Evolutionary conservation across 495 filamentous ascomycete species (phyloP).

Genomic region (Chaetomium cochliodes): DNA sequence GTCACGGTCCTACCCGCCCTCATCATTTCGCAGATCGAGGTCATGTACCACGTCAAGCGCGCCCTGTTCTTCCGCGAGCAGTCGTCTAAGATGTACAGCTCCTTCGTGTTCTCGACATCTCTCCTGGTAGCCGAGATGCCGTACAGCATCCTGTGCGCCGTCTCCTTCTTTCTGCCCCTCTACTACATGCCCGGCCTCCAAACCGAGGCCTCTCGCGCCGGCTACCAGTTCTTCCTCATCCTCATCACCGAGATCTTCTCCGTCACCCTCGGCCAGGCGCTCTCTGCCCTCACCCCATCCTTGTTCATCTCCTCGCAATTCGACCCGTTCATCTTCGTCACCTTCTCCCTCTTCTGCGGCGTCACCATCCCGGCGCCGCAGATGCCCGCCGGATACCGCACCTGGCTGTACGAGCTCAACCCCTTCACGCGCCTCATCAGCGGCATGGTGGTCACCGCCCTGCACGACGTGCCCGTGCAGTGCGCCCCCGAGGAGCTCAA

Average conservation of each 20-base stretch:
- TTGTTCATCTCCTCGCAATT: conserved; percentile 69
- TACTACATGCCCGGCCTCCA: conserved; percentile 72
- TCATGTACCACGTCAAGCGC: conserved; percentile 72
- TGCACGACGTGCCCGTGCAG: conserved; percentile 61
- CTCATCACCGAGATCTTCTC: conserved; percentile 74
- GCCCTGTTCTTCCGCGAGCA: conserved; percentile 77
- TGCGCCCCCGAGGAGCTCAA: conserved; percentile 60
- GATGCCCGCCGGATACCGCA: conserved; percentile 75
- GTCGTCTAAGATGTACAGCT: conserved; percentile 73
- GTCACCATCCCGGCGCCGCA: conserved; percentile 72
- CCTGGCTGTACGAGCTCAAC: conserved; percentile 78
- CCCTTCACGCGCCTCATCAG: conserved; percentile 81
- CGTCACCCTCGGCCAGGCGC: conserved; percentile 67
- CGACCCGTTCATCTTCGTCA: conserved; percentile 76
- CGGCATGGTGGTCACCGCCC: conserved; percentile 73
- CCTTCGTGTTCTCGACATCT: conserved; percentile 66
- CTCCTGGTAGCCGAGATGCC: conserved; percentile 76
- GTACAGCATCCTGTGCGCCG: conserved; percentile 70
- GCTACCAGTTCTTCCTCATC: conserved; percentile 81
- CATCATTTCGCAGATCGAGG: conserved; percentile 73
- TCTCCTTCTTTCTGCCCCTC: conserved; percentile 70
- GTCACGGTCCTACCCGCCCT: conserved; percentile 72
- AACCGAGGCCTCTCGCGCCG: conserved; percentile 56
- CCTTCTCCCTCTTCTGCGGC: conserved; percentile 81
- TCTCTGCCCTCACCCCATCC: conserved; percentile 67